Evolutionary conservation across 2,329 filamentous ascomycete species (phyloP).

Genomic region (Cercospora nicotianae): DNA sequence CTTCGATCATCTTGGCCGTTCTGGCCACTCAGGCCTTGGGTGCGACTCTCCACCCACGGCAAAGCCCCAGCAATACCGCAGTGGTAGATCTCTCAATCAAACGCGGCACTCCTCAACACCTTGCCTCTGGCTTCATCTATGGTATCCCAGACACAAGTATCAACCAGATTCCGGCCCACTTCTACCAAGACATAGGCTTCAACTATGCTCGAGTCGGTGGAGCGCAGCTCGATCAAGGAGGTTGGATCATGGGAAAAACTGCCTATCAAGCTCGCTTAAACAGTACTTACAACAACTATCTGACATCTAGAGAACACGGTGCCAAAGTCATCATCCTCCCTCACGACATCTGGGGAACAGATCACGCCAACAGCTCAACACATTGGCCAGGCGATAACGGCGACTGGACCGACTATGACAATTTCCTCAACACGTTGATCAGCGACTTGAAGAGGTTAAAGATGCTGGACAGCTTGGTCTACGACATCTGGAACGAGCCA

Average conservation of each 20-base stretch:
- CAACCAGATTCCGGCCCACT: constrained; percentile 44
- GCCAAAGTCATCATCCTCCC: constrained; percentile 28
- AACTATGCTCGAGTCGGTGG: constrained; percentile 45
- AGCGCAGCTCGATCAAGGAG: constrained; percentile 42
- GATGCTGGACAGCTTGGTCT: constrained; percentile 42
- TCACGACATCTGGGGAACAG: constrained; percentile 33
- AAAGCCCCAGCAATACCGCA: constrained; percentile 26
- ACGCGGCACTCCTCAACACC: constrained; percentile 39
- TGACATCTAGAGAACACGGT: constrained; percentile 42
- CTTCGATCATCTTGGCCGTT: neutral
- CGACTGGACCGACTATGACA: constrained; percentile 50
- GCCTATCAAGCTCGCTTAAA: constrained; percentile 43
- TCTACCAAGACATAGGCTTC: constrained; percentile 46
- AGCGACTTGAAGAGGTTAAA: constrained; percentile 43
- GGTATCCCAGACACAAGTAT: constrained; percentile 39
- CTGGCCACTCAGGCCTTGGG: constrained; percentile 4
- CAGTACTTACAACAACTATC: constrained; percentile 50
- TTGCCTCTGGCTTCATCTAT: constrained; percentile 48
- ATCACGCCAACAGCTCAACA: constrained; percentile 38
- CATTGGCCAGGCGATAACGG: constrained; percentile 53
- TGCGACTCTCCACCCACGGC: constrained; percentile 17
- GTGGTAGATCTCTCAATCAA: constrained; percentile 37
- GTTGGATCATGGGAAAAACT: constrained; percentile 44
- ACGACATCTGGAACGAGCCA: constrained; percentile 59
- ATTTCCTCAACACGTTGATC: constrained; percentile 45